phyloP scores from a whole-genome alignment of 768 basidiomycete species.

The Pulveroboletus sp. region DNA sequence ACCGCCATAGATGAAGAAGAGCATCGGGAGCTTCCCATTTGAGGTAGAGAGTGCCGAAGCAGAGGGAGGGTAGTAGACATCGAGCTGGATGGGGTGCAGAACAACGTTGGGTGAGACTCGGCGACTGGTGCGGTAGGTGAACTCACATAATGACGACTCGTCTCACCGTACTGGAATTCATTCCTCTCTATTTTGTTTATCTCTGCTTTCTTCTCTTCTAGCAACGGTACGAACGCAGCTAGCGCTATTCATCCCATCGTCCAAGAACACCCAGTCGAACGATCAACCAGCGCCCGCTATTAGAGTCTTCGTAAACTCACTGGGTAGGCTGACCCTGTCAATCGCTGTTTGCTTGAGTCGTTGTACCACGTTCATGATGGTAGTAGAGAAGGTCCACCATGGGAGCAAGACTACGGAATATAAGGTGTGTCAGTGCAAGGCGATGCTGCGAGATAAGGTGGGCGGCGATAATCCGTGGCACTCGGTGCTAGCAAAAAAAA shows the following conservation, averaged over 20 bases:
- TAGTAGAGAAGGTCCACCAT: neutral
- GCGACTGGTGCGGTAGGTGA: neutral
- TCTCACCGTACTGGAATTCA: slow-evolving; percentile 52
- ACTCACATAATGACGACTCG: slow-evolving; percentile 37
- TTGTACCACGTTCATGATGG: slow-evolving; percentile 35
- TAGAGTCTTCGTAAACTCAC: slow-evolving; percentile 21
- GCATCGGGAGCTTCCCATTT: slow-evolving; percentile 38
- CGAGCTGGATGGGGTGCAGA: slow-evolving; percentile 40
- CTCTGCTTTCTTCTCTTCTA: slow-evolving; percentile 42
- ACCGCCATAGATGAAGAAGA: slow-evolving; percentile 67
- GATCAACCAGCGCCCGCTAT: slow-evolving; percentile 1
- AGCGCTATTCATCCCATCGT: slow-evolving; percentile 33
- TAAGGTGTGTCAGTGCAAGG: neutral
- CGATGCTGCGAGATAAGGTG: neutral
- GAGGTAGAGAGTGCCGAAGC: slow-evolving; percentile 20
- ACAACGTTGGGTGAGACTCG: neutral
- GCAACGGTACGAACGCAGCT: slow-evolving; percentile 43
- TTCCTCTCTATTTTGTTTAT: slow-evolving; percentile 47
- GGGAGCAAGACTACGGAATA: neutral
- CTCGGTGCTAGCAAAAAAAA: neutral
- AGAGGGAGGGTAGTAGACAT: slow-evolving; percentile 56
- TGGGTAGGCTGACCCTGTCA: slow-evolving; percentile 29
- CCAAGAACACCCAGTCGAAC: neutral
- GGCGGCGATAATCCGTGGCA: neutral
- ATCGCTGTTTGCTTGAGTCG: slow-evolving; percentile 29